Percentiles rank a stretch among this genome's conserved stretches.
Conservation (phyloP, 1,139 yeast species). For the Martiniozyma asiatica region DNA sequence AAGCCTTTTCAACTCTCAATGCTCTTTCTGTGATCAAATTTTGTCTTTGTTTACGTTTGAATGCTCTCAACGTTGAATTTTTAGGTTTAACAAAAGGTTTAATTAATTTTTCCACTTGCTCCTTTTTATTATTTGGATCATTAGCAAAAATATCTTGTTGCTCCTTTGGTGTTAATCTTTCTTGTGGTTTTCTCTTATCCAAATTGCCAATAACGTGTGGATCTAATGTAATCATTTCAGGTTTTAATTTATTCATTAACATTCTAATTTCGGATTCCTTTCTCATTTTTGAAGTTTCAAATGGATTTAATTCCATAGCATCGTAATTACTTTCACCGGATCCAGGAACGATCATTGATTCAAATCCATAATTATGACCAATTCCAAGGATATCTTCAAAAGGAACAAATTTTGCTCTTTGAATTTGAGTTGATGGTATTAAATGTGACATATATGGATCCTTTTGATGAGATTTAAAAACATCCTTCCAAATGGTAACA, state of each 20-base stretch:
- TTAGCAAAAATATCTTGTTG: conserved; percentile 24
- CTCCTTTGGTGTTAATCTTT: conserved; percentile 54
- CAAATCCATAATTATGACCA: conserved; percentile 71
- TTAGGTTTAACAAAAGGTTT: conserved; percentile 63
- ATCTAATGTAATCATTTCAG: conserved; percentile 86
- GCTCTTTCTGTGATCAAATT: conserved; percentile 86
- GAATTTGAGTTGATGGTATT: conserved; percentile 65
- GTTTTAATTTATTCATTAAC: conserved; percentile 76
- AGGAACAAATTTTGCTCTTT: conserved; percentile 68
- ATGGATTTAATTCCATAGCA: conserved; percentile 88
- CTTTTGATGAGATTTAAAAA: conserved; percentile 47
- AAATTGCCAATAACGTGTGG: conserved; percentile 83
- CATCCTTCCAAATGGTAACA: conserved; percentile 79
- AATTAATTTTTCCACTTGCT: conserved; percentile 25
- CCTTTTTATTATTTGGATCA: conserved; percentile 25
- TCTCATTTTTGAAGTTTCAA: conserved; percentile 82
- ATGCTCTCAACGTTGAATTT: conserved; percentile 72
- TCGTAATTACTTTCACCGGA: conserved; percentile 98
- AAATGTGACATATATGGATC: conserved; percentile 90
- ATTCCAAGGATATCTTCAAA: conserved; percentile 91
- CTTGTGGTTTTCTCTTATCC: conserved; percentile 52
- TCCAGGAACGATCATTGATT: conserved; percentile 83
- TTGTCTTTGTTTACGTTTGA: conserved; percentile 72
- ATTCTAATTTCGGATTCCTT: conserved; percentile 86
- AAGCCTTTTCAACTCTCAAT: conserved; percentile 65